phyloP scores from a whole-genome alignment of 2,329 filamentous ascomycete genomes.

The Cladobotryum mycophilum region DNA sequence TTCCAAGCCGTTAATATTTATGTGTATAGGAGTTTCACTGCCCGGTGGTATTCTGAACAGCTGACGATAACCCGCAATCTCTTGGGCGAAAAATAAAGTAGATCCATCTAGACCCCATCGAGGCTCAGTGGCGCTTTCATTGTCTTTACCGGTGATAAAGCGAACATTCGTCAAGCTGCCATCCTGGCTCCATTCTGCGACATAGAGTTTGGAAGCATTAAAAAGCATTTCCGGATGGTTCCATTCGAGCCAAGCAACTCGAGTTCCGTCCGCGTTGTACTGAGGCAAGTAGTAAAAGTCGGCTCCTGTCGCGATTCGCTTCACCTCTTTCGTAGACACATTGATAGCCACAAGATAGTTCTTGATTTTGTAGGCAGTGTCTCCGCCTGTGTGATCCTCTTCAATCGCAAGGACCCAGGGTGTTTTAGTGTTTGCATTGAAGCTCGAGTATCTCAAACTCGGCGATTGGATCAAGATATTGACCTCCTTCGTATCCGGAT shows the following conservation, averaged over 20 bases:
- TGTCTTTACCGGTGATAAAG: conserved; percentile 35
- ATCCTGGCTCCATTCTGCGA: conserved; percentile 34
- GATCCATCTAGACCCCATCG: conserved; percentile 44
- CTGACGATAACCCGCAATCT: conserved; percentile 41
- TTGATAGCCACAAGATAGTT: conserved; percentile 37
- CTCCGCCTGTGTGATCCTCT: conserved; percentile 40
- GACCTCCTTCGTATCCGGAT: conserved; percentile 30
- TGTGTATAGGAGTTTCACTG: conserved; percentile 18
- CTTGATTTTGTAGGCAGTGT: conserved; percentile 26
- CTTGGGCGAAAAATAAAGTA: conserved; percentile 40
- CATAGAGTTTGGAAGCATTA: conserved; percentile 38
- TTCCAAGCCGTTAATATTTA: conserved; percentile 34
- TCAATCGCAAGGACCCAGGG: conserved; percentile 45
- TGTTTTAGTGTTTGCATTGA: conserved; percentile 32
- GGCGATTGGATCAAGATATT: conserved; percentile 25
- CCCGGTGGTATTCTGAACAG: conserved; percentile 34
- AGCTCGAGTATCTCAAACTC: conserved; percentile 40
- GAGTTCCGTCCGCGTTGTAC: conserved; percentile 40
- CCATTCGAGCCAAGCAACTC: conserved; percentile 49
- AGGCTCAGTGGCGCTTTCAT: conserved; percentile 42
- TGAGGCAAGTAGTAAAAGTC: conserved; percentile 49
- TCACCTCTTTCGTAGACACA: conserved; percentile 33
- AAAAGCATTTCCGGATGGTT: conserved; percentile 48
- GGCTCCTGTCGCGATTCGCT: conserved; percentile 34
- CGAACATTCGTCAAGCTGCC: conserved; percentile 25